Base-by-base conservation (phyloP, 306 rosid species). In the Fragaria iinumae region DNA sequence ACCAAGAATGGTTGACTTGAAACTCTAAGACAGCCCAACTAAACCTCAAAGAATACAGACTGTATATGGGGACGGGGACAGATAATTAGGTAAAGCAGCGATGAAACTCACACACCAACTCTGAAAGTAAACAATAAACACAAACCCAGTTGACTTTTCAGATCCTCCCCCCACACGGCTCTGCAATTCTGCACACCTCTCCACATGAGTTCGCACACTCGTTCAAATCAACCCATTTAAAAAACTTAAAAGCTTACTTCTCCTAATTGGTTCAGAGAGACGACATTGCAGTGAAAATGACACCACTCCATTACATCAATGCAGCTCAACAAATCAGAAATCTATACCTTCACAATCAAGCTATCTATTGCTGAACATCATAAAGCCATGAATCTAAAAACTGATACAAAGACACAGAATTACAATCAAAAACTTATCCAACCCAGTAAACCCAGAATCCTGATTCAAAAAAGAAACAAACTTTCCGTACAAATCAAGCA, bases 101-200 rank as follows among this genome's bases (percentile, higher is more conserved):
- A 84, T 74, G 39, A 82, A 47, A 80, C 57, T 82, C 73, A 76
- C 60, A 60, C n/a, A 18, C 9, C 41, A 73, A 86, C 77, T 75
- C 64, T 56, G 53, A 63, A 74, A 83, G 64, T 34, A 67, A 47
- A 72, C 76, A 78, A 62, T 34, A 68, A 48, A 69, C 76, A 78
- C 75, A 79, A 79, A 72, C 76, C 70, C 80, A 75, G 84, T 91
- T 81, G 90, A 87, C 87, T 83, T 80, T 72, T 63, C 39, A 47
- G 14, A 80, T 74, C 55, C 39, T 78, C 57, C 75, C 73, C 45
- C 45, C 11, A 8, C 11, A 43, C 43, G 82, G 77, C 81, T 81
- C 79, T 72, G 25, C 62, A 17, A 45, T 79, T 84, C 38, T 36
- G 69, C 65, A 52, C 69, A 79, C 75, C 44, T 72, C 60, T 72